Evolutionary conservation across 306 rosid genomes (phyloP).

Genomic region (Trifolium pratense): DNA sequence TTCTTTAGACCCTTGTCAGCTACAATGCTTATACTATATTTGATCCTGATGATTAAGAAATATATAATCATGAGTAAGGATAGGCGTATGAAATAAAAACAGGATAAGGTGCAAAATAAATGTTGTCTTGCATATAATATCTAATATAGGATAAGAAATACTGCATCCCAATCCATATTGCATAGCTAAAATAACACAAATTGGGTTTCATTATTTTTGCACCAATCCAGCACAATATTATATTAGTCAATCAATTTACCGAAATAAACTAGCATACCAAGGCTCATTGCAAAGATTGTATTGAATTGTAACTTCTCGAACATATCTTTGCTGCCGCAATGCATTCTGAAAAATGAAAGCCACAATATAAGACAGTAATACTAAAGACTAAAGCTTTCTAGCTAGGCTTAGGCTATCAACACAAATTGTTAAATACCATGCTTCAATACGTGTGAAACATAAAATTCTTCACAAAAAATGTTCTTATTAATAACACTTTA

Average conservation of each 20-base stretch:
- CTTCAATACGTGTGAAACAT: background rate
- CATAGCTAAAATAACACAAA: slow-evolving; percentile 1
- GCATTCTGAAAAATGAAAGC: slow-evolving; percentile 76
- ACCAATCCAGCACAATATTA: slow-evolving; percentile 12
- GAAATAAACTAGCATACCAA: slow-evolving; percentile 59
- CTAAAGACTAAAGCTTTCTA: slow-evolving; percentile 1
- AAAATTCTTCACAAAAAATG: slow-evolving; percentile 17
- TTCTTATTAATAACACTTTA: background rate
- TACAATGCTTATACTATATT: slow-evolving; percentile 84
- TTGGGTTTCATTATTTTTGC: slow-evolving; percentile 10
- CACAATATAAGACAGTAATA: slow-evolving; percentile 32
- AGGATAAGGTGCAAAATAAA: slow-evolving; percentile 24
- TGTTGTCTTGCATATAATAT: slow-evolving; percentile 4
- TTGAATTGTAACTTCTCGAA: slow-evolving; percentile 96
- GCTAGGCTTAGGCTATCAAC: slow-evolving; percentile 29
- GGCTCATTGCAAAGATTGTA: slow-evolving; percentile 99
- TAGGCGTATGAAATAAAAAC: slow-evolving; percentile 20
- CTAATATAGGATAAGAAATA: slow-evolving; percentile 23
- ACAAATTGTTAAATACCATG: background rate
- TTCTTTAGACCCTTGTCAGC: slow-evolving; percentile 94
- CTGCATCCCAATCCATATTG: slow-evolving; percentile 14
- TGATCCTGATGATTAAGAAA: slow-evolving; percentile 63
- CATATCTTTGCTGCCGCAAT: slow-evolving; percentile 87
- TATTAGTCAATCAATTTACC: slow-evolving; percentile 14
- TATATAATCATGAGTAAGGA: slow-evolving; percentile 30